phyloP scores from a whole-genome alignment of 2,329 filamentous ascomycete genomes.

The Penicillium sp. region DNA sequence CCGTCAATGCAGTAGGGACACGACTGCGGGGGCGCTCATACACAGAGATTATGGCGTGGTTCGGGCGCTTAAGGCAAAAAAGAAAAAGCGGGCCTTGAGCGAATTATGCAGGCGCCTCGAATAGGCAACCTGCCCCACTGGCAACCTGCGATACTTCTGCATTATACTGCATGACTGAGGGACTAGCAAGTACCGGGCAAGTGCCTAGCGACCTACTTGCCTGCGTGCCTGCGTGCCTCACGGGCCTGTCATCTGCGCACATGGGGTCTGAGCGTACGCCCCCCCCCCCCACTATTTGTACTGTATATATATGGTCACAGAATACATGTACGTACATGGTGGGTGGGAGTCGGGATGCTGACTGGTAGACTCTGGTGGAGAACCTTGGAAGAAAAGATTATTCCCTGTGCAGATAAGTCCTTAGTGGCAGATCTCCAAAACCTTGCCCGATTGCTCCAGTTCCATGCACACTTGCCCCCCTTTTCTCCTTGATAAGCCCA shows the following conservation, averaged over 20 bases:
- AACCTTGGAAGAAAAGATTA: too few species aligned
- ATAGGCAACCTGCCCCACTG: slow-evolving; percentile 12
- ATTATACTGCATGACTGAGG: too few species aligned
- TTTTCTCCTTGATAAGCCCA: slow-evolving; percentile 2
- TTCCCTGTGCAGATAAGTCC: too few species aligned
- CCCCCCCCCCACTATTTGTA: too few species aligned
- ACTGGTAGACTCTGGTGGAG: too few species aligned
- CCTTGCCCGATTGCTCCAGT: slow-evolving; percentile 1
- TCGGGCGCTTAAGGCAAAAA: slow-evolving; percentile 26
- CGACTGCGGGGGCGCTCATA: slow-evolving; percentile 11
- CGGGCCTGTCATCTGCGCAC: slow-evolving; percentile 19
- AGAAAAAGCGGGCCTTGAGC: slow-evolving; percentile 8
- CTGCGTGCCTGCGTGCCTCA: slow-evolving; percentile 4
- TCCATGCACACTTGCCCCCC: neutral
- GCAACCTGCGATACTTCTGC: neutral
- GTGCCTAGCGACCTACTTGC: too few species aligned
- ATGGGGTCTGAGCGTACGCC: slow-evolving; percentile 6
- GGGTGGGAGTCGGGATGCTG: too few species aligned
- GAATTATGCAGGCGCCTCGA: slow-evolving; percentile 20
- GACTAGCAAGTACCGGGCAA: too few species aligned
- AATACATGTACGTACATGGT: too few species aligned
- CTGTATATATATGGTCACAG: too few species aligned
- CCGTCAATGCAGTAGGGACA: too few species aligned
- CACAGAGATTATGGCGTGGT: slow-evolving; percentile 20
- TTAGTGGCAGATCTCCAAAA: too few species aligned